Conservation (phyloP, 441 rosid species). For the Hura crepitans region DNA sequence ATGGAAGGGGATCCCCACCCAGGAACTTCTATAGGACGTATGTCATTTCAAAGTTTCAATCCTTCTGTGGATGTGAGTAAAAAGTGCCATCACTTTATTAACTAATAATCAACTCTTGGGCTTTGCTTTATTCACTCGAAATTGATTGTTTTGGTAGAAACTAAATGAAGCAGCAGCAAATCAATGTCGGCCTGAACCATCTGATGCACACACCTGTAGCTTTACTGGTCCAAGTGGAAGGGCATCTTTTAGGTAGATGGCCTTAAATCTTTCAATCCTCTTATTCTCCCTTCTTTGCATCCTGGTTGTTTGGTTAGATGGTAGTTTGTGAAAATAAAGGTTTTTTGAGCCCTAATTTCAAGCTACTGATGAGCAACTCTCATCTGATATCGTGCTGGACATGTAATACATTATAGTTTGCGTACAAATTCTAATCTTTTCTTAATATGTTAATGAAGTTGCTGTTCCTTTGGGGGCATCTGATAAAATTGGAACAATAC, state of each 20-base stretch:
- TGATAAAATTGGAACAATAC: no score
- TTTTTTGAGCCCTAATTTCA: not conserved
- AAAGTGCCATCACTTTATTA: constrained; percentile 20
- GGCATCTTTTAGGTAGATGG: constrained; percentile 46
- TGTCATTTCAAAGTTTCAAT: constrained; percentile 92
- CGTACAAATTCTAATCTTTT: not conserved
- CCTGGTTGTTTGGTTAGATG: not conserved
- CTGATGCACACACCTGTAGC: constrained; percentile 41
- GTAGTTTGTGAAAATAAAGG: not conserved
- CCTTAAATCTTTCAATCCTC: not conserved
- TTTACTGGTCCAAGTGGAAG: constrained; percentile 37
- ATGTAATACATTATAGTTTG: not conserved
- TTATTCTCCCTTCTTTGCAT: not conserved
- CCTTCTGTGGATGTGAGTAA: constrained; percentile 86
- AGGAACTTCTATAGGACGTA: constrained; percentile 67
- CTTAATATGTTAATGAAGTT: no score
- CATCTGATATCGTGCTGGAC: not conserved
- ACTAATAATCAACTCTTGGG: constrained; percentile 17
- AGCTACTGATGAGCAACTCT: not conserved
- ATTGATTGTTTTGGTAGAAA: constrained; percentile 57
- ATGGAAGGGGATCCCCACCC: constrained; percentile 95
- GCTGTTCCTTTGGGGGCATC: no score
- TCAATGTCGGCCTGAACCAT: constrained; percentile 31
- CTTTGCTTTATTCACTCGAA: constrained; percentile 19
- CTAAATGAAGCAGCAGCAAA: constrained; percentile 52